These are phyloP conservation scores for Diaporthe aspalathi DNA, from an alignment of 2,329 filamentous ascomycete species.

Conservation along the genomic window DNA sequence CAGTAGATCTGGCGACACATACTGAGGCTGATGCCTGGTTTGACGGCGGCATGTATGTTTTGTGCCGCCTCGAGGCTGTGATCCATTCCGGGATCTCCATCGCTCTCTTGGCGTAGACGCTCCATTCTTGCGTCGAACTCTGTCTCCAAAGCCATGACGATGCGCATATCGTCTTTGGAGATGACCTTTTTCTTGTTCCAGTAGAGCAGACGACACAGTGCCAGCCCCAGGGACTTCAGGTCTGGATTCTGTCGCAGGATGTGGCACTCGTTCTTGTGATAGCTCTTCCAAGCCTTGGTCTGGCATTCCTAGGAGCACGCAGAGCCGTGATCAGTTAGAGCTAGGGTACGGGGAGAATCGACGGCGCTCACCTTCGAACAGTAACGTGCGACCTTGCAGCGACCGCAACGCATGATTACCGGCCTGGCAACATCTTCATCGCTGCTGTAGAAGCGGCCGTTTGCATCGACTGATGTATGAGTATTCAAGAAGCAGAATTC, in stretches of 20 bases:
- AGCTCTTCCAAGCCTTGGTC: constrained; percentile 45
- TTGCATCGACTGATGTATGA: constrained; percentile 22
- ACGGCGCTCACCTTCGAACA: constrained; percentile 44
- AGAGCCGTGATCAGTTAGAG: not conserved
- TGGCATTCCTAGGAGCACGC: constrained; percentile 45
- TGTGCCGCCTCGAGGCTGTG: constrained; percentile 33
- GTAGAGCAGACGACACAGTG: constrained; percentile 45
- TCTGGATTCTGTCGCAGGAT: constrained; percentile 40
- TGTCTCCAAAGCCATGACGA: constrained; percentile 42
- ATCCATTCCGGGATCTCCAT: constrained; percentile 21
- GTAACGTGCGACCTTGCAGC: constrained; percentile 45
- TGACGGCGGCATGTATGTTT: constrained; percentile 36
- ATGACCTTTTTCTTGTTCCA: constrained; percentile 43
- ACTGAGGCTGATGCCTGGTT: constrained; percentile 32
- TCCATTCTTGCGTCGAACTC: constrained; percentile 43
- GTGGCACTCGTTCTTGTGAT: constrained; percentile 48
- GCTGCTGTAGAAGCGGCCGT: constrained; percentile 30
- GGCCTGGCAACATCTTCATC: not conserved
- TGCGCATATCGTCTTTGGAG: constrained; percentile 37
- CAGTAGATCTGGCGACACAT: constrained; percentile 41
- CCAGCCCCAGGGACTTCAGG: constrained; percentile 40
- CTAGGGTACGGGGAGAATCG: too few relatives aligned
- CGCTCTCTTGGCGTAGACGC: constrained; percentile 33
- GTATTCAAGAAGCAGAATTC: constrained; percentile 45
- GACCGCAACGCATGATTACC: constrained; percentile 40